phyloP scores from a whole-genome alignment of 805 yeast species.

The Torulaspora microellipsoides region DNA sequence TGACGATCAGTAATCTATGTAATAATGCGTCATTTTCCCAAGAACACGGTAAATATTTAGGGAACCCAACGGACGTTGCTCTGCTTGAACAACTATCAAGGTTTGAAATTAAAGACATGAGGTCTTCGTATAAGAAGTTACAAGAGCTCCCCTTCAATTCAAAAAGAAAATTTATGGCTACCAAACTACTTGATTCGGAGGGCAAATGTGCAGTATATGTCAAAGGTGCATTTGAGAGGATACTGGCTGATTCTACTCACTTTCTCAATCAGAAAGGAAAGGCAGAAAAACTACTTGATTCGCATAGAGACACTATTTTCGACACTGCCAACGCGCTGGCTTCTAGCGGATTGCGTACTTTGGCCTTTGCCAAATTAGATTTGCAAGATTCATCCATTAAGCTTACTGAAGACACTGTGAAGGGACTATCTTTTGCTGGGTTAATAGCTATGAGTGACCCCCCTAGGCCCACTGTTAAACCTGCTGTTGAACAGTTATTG shows the following conservation, averaged over 20 bases:
- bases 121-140: constrained; percentile 52
- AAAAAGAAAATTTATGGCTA: constrained; percentile 85
- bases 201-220: constrained; percentile 57
- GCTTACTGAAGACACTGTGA: constrained; percentile 41
- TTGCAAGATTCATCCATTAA: constrained; percentile 31
- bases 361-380: constrained; percentile 65
- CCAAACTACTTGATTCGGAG: constrained; percentile 54
- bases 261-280: constrained; percentile 59
- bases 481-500: constrained; percentile 68
- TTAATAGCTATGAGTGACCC: constrained; percentile 96
- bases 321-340: constrained; percentile 65
- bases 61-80: constrained; percentile 95
- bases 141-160: constrained; percentile 85
- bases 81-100: constrained; percentile 66
- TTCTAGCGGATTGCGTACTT: constrained; percentile 75
- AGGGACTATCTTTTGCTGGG: constrained; percentile 73
- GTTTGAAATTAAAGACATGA: constrained; percentile 67
- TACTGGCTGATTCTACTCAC: constrained; percentile 56
- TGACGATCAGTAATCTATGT: constrained; percentile 68
- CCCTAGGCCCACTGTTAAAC: constrained; percentile 82
- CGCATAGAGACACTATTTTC: constrained; percentile 43
- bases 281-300: constrained; percentile 52
- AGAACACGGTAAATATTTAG: constrained; percentile 68
- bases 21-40: constrained; percentile 67
- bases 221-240: constrained; percentile 87